Base-by-base conservation (phyloP, 2,329 filamentous ascomycete species). In the Camillea tinctor region DNA sequence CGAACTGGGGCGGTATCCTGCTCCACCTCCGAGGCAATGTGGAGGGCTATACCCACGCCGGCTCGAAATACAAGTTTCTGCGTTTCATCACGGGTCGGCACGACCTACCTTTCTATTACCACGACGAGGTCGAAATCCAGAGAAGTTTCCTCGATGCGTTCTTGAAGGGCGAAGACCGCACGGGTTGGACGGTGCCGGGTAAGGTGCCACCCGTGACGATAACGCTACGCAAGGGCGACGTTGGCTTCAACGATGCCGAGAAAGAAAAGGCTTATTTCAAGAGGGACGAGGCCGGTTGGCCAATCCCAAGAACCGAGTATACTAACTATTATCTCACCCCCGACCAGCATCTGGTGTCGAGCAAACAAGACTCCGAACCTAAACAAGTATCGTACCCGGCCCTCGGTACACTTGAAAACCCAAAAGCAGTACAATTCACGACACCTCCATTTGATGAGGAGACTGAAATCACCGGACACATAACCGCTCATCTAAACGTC, bases 81-180 rank as follows among this genome's bases (percentile, higher is more conserved):
- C 82, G 88, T 6, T 85, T 90, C 70, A 88, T 91, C 68, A 87
- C 84, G 0, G 88, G 89, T 1, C 81, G 89, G 0, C 88, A 92
- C 63, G 88, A 91, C 66, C 77, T 91, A 1, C 88, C 88, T 0
- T 91, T 91, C 71, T 92, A 90, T 74, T 90, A 90, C 69, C 72
- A 81, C 1, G 85, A 90, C 53, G 86, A 90, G 63, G 88, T 89
- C 0, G 85, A 88, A 61, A 66, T 91, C 0, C 89, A 91, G 68
- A 80, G 78, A 52, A 85, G 83, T 64, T 92, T 92, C 71, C 75
- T 91, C 0, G 86, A 90, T 60, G 88, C 88, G 0, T 92, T 92
- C 68, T 79, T 92, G 40, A 91, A 90, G 65, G 85, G 80, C 1
- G 80, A 90, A 0, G 89, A 91, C 66, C 75, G 77, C 0, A 77